Evolutionary conservation across 2,329 filamentous ascomycete species (phyloP), one percentile per base, ranked within the genome.

Genomic region (Diaporthe aspalathi): DNA sequence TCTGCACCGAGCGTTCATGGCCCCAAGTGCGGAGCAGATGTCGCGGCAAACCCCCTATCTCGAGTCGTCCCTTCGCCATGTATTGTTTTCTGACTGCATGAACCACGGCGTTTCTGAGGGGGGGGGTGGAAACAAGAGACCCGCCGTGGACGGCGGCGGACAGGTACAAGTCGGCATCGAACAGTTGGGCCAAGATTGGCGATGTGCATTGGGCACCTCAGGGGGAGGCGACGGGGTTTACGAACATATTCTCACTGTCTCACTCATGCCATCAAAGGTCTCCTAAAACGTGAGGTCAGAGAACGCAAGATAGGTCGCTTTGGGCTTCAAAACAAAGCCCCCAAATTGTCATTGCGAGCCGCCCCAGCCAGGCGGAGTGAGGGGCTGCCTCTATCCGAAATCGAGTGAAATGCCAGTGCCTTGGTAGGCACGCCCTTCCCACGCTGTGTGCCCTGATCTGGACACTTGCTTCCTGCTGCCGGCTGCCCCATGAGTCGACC

Each of bases 331-430:
- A 49, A 49, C 5, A 20, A 35, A 63, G 60, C 43, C 60, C 27
- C 22, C 60, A 27, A 49, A 63, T 24, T 50, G 45, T 38, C 60
- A 65, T 65, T 65, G 45, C 45, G 27, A 22, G 60, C 60, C 45
- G 60, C 60, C 27, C 14, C 45, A 38, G 49, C 60, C 29, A 50
- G 45, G 45, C 60, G 50, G 45, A 50, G 53, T 45, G 50, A 68
- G 53, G 24, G 53, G 57, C n/a, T 69, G 53, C 67, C 27, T 68
- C 66, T 65, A 49, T 69, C 49, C 8, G 40, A 60, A 50, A 47
- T 40, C 50, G 22, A 50, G n/a, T 35, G 45, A 17, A 65, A 63
- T 45, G 57, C 67, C 62, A 57, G 43, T 32, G 60, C 60, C 60
- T 50, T 47, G n/a, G 16, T 24, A 50, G 60, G 45, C 60, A 38